These are phyloP conservation scores for Crucibulum laeve DNA, from an alignment of 768 basidiomycete species.

Conservation along the genomic window DNA sequence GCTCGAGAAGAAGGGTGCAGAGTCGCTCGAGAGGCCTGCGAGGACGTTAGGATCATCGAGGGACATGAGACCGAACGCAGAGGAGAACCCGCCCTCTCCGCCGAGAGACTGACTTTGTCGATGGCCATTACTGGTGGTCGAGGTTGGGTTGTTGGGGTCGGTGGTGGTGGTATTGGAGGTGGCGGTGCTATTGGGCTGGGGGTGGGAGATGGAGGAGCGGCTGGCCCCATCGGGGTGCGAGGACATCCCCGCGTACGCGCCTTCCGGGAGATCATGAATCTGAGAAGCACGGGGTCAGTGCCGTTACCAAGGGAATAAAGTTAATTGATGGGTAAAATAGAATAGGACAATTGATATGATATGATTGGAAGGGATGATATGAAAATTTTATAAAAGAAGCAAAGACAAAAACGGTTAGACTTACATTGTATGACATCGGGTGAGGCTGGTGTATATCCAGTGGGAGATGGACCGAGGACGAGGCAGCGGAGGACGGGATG, in stretches of 20 bases:
- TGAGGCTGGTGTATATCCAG: conserved; percentile 11
- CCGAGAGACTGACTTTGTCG: conserved; percentile 3
- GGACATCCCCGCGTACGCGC: background rate
- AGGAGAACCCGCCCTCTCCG: conserved; percentile 38
- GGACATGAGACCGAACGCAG: conserved; percentile 72
- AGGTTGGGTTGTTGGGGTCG: background rate
- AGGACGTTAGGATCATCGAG: conserved; percentile 71
- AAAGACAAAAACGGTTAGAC: background rate
- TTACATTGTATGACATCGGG: background rate
- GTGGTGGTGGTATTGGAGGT: too few relatives aligned
- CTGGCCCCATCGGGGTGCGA: background rate
- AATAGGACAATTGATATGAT: too few relatives aligned
- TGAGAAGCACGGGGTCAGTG: too few relatives aligned
- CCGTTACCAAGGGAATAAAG: too few relatives aligned
- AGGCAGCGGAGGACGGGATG: conserved; percentile 49
- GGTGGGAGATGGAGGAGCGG: background rate
- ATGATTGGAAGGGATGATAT: too few relatives aligned
- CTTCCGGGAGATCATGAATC: background rate
- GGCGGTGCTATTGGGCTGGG: too few relatives aligned
- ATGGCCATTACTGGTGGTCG: conserved; percentile 1
- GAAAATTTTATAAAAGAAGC: too few relatives aligned
- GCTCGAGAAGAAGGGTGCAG: conserved; percentile 57
- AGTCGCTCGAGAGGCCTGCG: conserved; percentile 54
- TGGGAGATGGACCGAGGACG: conserved; percentile 50
- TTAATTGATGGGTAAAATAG: too few relatives aligned